A percentile compares a stretch with the other conserved stretches of the same genome.
These are phyloP conservation scores for Scleromitrula shiraiana DNA, from an alignment of 2,329 filamentous ascomycete species.

Conservation along the genomic window DNA sequence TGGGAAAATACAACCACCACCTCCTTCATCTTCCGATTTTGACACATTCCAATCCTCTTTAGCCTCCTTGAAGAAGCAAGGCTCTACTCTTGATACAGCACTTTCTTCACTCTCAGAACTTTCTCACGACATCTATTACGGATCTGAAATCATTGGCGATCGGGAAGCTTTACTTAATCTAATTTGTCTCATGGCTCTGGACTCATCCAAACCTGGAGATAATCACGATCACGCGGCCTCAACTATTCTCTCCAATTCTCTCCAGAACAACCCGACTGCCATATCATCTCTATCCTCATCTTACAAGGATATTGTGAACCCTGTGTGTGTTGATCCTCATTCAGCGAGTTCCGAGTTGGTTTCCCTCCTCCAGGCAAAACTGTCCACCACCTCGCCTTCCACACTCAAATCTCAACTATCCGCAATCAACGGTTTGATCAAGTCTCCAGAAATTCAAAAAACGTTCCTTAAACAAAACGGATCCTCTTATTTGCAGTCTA, in stretches of 20 bases:
- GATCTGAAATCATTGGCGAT: constrained; percentile 53
- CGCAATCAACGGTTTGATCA: constrained; percentile 49
- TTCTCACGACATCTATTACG: constrained; percentile 63
- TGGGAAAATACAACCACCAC: constrained; percentile 50
- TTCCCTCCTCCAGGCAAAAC: constrained; percentile 18
- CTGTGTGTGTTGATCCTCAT: constrained; percentile 16
- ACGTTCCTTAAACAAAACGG: constrained; percentile 49
- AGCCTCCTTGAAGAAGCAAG: constrained; percentile 39
- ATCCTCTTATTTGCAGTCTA: constrained; percentile 45
- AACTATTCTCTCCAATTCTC: constrained; percentile 46
- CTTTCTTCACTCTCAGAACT: constrained; percentile 54
- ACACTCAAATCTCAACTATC: constrained; percentile 34
- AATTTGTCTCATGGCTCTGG: constrained; percentile 43
- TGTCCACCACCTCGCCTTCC: constrained; percentile 23
- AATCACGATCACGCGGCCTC: constrained; percentile 39
- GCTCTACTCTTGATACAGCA: constrained; percentile 22
- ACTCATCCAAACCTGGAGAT: constrained; percentile 16
- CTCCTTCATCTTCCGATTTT: constrained; percentile 30
- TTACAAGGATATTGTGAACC: constrained; percentile 34
- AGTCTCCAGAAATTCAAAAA: constrained; percentile 41
- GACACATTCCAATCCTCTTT: constrained; percentile 41
- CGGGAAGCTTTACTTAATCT: constrained; percentile 44
- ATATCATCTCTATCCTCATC: constrained; percentile 42
- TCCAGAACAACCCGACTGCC: constrained; percentile 59
- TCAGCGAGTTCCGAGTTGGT: constrained; percentile 17